Evolutionary conservation across 768 basidiomycete genomes (phyloP).

Genomic region (Pleurotus giganteus): DNA sequence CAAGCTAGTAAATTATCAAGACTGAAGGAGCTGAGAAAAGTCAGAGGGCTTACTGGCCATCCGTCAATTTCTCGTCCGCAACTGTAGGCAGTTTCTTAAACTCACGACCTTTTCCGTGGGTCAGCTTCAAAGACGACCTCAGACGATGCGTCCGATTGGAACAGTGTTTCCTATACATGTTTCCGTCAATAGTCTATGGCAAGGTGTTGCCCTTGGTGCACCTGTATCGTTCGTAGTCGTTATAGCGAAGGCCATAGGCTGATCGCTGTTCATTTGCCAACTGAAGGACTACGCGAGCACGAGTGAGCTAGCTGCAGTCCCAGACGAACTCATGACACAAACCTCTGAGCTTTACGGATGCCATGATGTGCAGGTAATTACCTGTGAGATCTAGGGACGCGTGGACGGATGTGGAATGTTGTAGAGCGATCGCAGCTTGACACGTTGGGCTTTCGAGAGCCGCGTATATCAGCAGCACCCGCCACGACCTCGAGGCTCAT

Average conservation of each 20-base stretch:
- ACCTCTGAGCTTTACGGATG: slow-evolving; percentile 7
- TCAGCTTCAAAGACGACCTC: slow-evolving; percentile 79
- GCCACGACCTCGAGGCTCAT: too few relatives aligned
- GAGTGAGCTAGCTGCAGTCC: neutral
- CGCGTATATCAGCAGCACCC: neutral
- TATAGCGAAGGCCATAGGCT: slow-evolving; percentile 88
- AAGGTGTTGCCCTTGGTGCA: slow-evolving; percentile 25
- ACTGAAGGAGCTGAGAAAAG: neutral
- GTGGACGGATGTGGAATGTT: slow-evolving; percentile 5
- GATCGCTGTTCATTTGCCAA: slow-evolving; percentile 87
- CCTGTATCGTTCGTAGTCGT: slow-evolving; percentile 86
- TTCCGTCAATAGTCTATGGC: neutral
- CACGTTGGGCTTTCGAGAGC: neutral
- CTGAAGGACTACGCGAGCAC: slow-evolving; percentile 27
- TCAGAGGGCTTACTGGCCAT: slow-evolving; percentile 76
- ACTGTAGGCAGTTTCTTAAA: slow-evolving; percentile 82
- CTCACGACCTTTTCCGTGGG: slow-evolving; percentile 85
- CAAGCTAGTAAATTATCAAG: slow-evolving; percentile 43
- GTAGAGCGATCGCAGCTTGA: neutral
- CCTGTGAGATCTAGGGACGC: neutral
- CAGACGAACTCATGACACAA: neutral
- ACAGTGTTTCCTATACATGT: slow-evolving; percentile 73
- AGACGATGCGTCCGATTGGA: slow-evolving; percentile 87
- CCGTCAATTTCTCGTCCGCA: slow-evolving; percentile 67
- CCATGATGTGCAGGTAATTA: neutral